Conservation (phyloP, 2,329 filamentous ascomycete species). For the Septoria petroselini region DNA sequence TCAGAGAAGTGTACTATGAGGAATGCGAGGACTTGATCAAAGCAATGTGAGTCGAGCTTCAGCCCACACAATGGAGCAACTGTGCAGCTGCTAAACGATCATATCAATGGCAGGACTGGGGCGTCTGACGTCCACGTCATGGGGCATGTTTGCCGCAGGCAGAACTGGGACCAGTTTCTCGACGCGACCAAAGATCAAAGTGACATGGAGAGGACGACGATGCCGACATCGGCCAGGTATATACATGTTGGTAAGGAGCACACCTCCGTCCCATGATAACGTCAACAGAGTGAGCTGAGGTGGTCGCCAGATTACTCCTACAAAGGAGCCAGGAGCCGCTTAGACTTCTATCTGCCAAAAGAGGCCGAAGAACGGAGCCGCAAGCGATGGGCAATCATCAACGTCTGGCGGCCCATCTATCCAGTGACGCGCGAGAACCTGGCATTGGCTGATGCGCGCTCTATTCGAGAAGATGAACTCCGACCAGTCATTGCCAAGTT, state of each 20-base stretch:
- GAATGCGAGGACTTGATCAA: conserved; percentile 15
- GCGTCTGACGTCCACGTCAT: conserved; percentile 9
- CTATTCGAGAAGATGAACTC: conserved; percentile 6
- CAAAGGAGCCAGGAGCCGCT: conserved; percentile 6
- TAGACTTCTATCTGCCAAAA: conserved; percentile 2
- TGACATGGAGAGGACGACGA: conserved; percentile 9
- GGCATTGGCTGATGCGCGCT: conserved; percentile 15
- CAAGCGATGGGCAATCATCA: conserved; percentile 19
- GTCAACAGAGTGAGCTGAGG: background rate
- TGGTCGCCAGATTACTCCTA: conserved; percentile 7
- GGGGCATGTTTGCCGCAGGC: conserved; percentile 11
- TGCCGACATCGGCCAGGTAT: conserved; percentile 10
- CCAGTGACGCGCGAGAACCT: conserved; percentile 12
- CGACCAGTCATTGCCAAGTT: conserved; percentile 10
- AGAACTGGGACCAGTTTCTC: conserved; percentile 8
- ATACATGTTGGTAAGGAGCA: conserved; percentile 11
- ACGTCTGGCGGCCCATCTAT: conserved; percentile 18
- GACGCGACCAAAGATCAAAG: conserved; percentile 4
- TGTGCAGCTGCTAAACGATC: background rate
- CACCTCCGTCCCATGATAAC: too few species aligned
- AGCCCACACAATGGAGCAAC: too few species aligned
- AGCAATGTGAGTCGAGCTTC: conserved; percentile 1
- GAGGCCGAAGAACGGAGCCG: conserved; percentile 2
- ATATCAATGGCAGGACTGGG: conserved; percentile 1
- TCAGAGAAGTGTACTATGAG: conserved; percentile 12